Evolutionary conservation across 768 basidiomycete species (phyloP).

Genomic region (Wakefieldia striispora): DNA sequence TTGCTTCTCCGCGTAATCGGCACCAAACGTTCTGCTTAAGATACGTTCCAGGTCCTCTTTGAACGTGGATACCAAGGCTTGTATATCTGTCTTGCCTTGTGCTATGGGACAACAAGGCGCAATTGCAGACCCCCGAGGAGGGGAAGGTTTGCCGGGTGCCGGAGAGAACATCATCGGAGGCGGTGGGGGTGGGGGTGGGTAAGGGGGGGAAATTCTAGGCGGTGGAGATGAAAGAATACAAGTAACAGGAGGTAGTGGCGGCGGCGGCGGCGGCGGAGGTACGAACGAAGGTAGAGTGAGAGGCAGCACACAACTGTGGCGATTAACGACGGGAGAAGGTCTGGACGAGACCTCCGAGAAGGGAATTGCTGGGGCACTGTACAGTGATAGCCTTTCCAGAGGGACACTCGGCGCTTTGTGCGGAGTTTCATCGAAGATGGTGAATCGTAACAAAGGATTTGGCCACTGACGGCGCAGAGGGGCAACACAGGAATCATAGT

Average conservation of each 20-base stretch:
- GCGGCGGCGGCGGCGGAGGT: conserved; percentile 26
- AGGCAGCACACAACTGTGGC: neutral
- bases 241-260: conserved; percentile 7
- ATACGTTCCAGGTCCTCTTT: conserved; percentile 51
- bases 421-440: conserved; percentile 51
- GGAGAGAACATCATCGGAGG: conserved; percentile 4
- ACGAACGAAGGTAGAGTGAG: neutral
- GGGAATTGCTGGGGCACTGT: neutral
- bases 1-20: conserved; percentile 2
- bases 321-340: neutral
- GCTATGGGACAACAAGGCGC: conserved; percentile 43
- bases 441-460: conserved; percentile 61
- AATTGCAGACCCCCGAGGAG: neutral
- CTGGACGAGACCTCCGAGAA: neutral
- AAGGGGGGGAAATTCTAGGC: neutral
- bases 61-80: conserved; percentile 47
- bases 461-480: conserved; percentile 55
- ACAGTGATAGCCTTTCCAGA: conserved; percentile 6
- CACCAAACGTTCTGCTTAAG: conserved; percentile 37
- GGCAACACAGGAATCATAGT: conserved; percentile 52
- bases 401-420: conserved; percentile 32
- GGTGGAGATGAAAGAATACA: conserved; percentile 15
- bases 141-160: neutral
- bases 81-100: conserved; percentile 49
- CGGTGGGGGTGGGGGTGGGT: neutral